phyloP scores from a whole-genome alignment of 345 rosid species.

The Eucalyptus caleyi region DNA sequence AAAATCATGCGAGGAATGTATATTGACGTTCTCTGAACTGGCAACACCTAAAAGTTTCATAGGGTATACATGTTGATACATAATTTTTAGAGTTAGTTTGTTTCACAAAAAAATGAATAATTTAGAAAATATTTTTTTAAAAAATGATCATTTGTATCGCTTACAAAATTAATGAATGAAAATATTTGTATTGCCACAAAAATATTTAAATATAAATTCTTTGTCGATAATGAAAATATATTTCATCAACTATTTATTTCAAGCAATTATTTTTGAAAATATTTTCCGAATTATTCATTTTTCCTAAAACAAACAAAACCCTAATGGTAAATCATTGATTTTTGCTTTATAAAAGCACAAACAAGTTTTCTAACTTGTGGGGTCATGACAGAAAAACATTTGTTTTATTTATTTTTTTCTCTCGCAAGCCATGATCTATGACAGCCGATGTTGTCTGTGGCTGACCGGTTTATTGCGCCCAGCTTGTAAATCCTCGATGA shows the following conservation, averaged over 20 bases:
- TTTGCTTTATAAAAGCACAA: not conserved
- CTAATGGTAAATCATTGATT: not conserved
- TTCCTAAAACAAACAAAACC: not conserved
- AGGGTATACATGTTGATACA: not conserved
- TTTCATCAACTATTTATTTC: no score
- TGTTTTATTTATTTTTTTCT: not conserved
- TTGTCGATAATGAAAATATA: no score
- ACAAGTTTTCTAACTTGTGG: not conserved
- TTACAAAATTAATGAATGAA: not conserved
- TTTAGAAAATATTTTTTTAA: rapidly evolving
- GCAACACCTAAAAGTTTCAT: not conserved
- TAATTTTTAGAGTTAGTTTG: not conserved
- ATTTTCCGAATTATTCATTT: no score
- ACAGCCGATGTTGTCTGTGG: not conserved
- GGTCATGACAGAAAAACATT: not conserved
- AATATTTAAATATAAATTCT: no score
- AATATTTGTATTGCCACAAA: no score
- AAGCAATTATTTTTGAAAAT: no score
- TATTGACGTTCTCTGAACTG: not conserved
- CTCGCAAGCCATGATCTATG: not conserved
- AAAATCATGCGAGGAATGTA: not conserved
- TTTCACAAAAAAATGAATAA: no score
- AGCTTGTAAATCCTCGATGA: not conserved
- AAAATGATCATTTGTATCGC: rapidly evolving
- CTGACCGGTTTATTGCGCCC: not conserved